A percentile compares a stretch with the other conserved stretches of the same genome.
Conservation (phyloP, 805 yeast species). For the Lachancea sp. region DNA sequence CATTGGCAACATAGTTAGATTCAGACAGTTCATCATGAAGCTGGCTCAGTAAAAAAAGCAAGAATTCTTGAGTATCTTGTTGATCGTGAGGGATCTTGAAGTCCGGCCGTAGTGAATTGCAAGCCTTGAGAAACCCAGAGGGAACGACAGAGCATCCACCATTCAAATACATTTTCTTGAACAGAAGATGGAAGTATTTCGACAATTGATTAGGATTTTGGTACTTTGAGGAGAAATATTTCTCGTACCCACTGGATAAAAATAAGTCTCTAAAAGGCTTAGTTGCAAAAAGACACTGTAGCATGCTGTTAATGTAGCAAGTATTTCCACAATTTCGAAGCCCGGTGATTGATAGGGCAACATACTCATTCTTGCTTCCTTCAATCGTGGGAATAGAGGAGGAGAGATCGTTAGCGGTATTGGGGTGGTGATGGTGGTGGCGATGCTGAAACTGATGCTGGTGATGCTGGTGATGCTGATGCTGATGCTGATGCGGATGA, state of each 20-base stretch:
- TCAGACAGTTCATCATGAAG: constrained; percentile 59
- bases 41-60: constrained; percentile 58
- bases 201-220: constrained; percentile 33
- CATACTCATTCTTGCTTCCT: constrained; percentile 33
- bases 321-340: constrained; percentile 64
- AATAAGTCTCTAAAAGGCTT: constrained; percentile 45
- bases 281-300: constrained; percentile 62
- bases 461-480: neutral
- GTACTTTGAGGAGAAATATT: constrained; percentile 35
- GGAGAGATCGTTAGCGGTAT: neutral
- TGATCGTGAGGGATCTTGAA: constrained; percentile 66
- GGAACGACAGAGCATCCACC: constrained; percentile 63
- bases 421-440: neutral
- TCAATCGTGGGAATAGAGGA: constrained; percentile 34
- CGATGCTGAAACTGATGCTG: neutral
- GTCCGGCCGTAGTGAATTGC: constrained; percentile 54
- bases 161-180: constrained; percentile 50
- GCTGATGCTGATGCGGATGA: neutral
- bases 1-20: constrained; percentile 33
- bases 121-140: constrained; percentile 49
- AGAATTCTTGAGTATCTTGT: constrained; percentile 76
- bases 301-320: constrained; percentile 68
- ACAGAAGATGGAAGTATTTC: constrained; percentile 47
- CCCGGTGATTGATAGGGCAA: constrained; percentile 50
- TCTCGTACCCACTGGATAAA: constrained; percentile 38